These are phyloP conservation scores for Starmerella vaccinii DNA, from an alignment of 805 yeast genomes.

Conservation along the genomic window DNA sequence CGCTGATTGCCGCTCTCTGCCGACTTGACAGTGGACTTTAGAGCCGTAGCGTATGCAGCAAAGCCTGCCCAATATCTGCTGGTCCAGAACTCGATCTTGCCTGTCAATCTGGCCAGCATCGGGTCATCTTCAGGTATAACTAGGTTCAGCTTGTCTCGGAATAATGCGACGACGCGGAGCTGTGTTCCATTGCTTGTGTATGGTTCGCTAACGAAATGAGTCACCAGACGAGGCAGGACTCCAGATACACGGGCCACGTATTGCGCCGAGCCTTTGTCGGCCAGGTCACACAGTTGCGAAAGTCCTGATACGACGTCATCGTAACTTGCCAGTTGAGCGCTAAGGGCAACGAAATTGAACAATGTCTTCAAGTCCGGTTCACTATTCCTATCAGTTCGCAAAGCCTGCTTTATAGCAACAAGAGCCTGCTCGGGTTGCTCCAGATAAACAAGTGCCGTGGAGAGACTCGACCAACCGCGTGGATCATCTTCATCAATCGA, in stretches of 20 bases:
- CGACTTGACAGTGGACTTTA: conserved; percentile 25
- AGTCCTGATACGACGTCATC: conserved; percentile 71
- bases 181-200: conserved; percentile 9
- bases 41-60: conserved; percentile 78
- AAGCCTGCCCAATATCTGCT: conserved; percentile 78
- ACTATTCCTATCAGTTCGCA: conserved; percentile 47
- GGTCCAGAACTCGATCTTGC: conserved; percentile 80
- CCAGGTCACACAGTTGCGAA: conserved; percentile 47
- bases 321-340: conserved; percentile 79
- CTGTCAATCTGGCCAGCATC: conserved; percentile 72
- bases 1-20: conserved; percentile 4
- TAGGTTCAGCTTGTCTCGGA: conserved; percentile 57
- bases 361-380: conserved; percentile 79
- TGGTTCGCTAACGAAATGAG: background rate
- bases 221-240: conserved; percentile 14
- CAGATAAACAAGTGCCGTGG: conserved; percentile 59
- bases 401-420: conserved; percentile 72
- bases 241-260: conserved; percentile 25
- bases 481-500: conserved; percentile 71
- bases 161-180: conserved; percentile 19
- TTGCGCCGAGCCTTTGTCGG: conserved; percentile 55
- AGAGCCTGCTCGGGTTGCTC: conserved; percentile 69
- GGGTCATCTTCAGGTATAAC: conserved; percentile 51
- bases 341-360: conserved; percentile 77
- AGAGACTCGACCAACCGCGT: conserved; percentile 84